A percentile compares a stretch with the other conserved stretches of the same genome.
phyloP scores from a whole-genome alignment of 345 rosid genomes.

The Populus alba region DNA sequence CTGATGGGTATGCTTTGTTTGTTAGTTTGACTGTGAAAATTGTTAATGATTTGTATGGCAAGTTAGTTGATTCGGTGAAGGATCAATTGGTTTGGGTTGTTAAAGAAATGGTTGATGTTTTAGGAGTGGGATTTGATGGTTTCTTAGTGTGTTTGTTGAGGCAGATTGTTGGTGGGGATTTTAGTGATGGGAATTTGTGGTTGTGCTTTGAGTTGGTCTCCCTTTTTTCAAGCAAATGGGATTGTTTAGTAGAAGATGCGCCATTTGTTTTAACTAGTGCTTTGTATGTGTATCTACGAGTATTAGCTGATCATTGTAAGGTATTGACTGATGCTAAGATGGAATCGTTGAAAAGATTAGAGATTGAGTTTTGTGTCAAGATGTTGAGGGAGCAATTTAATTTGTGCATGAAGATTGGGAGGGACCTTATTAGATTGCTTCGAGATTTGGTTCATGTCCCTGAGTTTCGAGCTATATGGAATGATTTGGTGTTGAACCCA shows the following conservation, averaged over 20 bases:
- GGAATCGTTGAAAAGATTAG: constrained; percentile 49
- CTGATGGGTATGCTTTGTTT: constrained; percentile 70
- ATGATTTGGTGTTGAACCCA: constrained; percentile 48
- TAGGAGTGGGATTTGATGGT: constrained; percentile 50
- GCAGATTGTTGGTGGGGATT: constrained; percentile 69
- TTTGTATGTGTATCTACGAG: constrained; percentile 58
- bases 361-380: constrained; percentile 64
- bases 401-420: constrained; percentile 65
- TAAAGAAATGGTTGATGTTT: constrained; percentile 63
- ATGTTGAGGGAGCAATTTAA: constrained; percentile 67
- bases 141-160: constrained; percentile 56
- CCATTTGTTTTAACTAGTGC: constrained; percentile 60
- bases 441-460: constrained; percentile 80
- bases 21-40: constrained; percentile 37
- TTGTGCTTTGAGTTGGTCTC: constrained; percentile 64
- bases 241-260: constrained; percentile 52
- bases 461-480: constrained; percentile 59
- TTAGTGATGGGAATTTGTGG: constrained; percentile 64
- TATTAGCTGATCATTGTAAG: constrained; percentile 73
- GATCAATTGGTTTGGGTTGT: constrained; percentile 61
- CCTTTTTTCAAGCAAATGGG: constrained; percentile 48
- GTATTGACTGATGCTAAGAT: constrained; percentile 23
- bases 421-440: constrained; percentile 65
- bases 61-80: constrained; percentile 54
- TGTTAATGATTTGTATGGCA: constrained; percentile 53